These are phyloP conservation scores for Fistulinella cinereoalba DNA, from an alignment of 1,284 basidiomycete species.

Conservation along the genomic window DNA sequence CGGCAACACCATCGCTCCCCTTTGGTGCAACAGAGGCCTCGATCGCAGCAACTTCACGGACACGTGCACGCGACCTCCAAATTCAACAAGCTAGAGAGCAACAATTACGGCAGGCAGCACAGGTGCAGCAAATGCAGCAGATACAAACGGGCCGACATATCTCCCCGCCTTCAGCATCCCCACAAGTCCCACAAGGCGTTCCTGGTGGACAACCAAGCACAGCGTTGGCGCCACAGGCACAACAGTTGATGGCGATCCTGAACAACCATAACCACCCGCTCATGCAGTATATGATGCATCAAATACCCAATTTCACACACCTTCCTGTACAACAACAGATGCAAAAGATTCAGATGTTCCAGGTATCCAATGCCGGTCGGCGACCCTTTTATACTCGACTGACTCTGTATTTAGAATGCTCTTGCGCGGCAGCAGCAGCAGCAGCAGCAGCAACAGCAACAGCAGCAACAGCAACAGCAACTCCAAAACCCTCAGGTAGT, in stretches of 20 bases:
- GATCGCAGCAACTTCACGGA: conserved; percentile 35
- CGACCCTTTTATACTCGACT: conserved; percentile 5
- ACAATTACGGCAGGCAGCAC: conserved; percentile 35
- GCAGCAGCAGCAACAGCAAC: conserved; percentile 21
- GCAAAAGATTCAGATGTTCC: conserved; percentile 52
- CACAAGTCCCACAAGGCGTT: conserved; percentile 22
- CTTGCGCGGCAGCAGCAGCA: too few species aligned
- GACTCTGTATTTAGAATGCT: conserved; percentile 11
- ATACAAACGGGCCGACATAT: conserved; percentile 41
- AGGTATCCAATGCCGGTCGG: conserved; percentile 40
- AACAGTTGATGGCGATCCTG: conserved; percentile 49
- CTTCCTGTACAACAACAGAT: conserved; percentile 55
- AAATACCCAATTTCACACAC: conserved; percentile 51
- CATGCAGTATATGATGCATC: conserved; percentile 50
- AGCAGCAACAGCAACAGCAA: conserved; percentile 13
- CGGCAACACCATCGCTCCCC: conserved; percentile 23
- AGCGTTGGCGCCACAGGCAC: conserved; percentile 26
- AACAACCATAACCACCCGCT: conserved; percentile 58
- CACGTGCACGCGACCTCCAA: conserved; percentile 46
- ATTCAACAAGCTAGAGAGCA: conserved; percentile 41
- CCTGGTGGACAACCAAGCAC: conserved; percentile 15
- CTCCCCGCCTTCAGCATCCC: conserved; percentile 40
- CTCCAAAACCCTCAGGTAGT: conserved; percentile 25
- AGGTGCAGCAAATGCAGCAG: conserved; percentile 34
- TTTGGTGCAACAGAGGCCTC: conserved; percentile 35